A percentile compares a stretch with the other conserved stretches of the same genome.
Conservation (phyloP, 164 flowering plant genomes). For the grape (Vitis vinifera) region DNA sequence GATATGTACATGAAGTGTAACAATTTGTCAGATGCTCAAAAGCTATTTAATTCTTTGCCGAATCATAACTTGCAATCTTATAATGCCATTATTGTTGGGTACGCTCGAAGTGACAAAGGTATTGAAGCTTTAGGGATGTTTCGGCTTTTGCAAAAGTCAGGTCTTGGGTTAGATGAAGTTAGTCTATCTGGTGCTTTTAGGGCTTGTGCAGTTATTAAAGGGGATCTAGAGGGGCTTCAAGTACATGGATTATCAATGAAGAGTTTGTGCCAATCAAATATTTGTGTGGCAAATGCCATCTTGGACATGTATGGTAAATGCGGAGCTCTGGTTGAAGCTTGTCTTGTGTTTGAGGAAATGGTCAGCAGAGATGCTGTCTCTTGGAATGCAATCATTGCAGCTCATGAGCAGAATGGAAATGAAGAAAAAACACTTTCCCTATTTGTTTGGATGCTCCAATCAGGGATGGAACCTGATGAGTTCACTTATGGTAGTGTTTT, state of each 20-base stretch:
- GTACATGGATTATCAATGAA: constrained; percentile 62
- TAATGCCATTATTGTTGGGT: constrained; percentile 73
- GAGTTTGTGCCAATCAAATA: constrained; percentile 32
- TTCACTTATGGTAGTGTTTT: constrained; percentile 81
- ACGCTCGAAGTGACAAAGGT: constrained; percentile 41
- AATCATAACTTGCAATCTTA: constrained; percentile 50
- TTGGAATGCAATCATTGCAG: constrained; percentile 84
- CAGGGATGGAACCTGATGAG: constrained; percentile 70
- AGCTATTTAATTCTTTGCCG: constrained; percentile 50
- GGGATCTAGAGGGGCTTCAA: constrained; percentile 55
- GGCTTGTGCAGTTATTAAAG: constrained; percentile 60
- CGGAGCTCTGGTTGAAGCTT: constrained; percentile 56
- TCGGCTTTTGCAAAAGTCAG: constrained; percentile 35
- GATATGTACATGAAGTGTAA: constrained; percentile 87
- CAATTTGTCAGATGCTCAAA: constrained; percentile 46
- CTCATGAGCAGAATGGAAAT: constrained; percentile 64
- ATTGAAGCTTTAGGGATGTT: constrained; percentile 56
- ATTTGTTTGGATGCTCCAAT: constrained; percentile 56
- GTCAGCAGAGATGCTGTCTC: constrained; percentile 70
- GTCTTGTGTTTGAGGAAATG: constrained; percentile 57
- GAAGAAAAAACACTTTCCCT: constrained; percentile 43
- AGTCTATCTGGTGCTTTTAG: constrained; percentile 68
- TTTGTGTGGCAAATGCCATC: constrained; percentile 74
- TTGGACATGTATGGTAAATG: constrained; percentile 92
- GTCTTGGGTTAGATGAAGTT: constrained; percentile 61